Conservation (phyloP, 257 asterid species). For the Echium plantagineum region DNA sequence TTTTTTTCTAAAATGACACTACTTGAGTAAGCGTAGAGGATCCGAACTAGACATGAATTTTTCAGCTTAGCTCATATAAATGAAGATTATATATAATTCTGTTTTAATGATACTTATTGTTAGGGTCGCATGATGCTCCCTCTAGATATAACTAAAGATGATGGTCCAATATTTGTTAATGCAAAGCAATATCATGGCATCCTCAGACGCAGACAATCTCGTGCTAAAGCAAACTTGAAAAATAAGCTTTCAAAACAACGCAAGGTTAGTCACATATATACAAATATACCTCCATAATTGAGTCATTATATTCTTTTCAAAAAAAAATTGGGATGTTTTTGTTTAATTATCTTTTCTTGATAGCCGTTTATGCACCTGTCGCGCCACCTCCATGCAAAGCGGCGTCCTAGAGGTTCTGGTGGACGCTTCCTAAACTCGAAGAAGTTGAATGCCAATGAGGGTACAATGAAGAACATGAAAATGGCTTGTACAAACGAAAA, state of each 20-base stretch:
- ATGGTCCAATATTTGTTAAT: constrained; percentile 55
- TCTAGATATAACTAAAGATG: constrained; percentile 36
- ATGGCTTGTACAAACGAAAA: neutral
- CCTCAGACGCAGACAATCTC: constrained; percentile 59
- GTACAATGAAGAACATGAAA: constrained; percentile 4
- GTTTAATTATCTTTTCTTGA: neutral
- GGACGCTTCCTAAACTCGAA: constrained; percentile 80
- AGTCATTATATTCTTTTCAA: neutral
- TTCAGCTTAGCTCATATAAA: too few relatives aligned
- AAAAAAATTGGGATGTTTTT: neutral
- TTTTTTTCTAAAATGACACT: too few relatives aligned
- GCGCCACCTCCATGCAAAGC: constrained; percentile 91
- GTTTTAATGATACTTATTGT: too few relatives aligned
- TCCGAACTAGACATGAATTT: too few relatives aligned
- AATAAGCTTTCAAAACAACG: constrained; percentile 34
- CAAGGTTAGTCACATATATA: constrained; percentile 28
- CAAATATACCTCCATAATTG: neutral
- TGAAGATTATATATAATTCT: too few relatives aligned
- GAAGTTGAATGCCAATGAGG: constrained; percentile 10
- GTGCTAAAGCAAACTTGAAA: constrained; percentile 49
- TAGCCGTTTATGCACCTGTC: constrained; percentile 77
- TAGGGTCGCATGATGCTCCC: constrained; percentile 83
- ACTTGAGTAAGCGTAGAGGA: too few relatives aligned
- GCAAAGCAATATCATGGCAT: constrained; percentile 78
- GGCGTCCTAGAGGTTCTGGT: constrained; percentile 78